phyloP scores from a whole-genome alignment of 1,284 basidiomycete genomes.

The Cutaneotrichosporon sp. region DNA sequence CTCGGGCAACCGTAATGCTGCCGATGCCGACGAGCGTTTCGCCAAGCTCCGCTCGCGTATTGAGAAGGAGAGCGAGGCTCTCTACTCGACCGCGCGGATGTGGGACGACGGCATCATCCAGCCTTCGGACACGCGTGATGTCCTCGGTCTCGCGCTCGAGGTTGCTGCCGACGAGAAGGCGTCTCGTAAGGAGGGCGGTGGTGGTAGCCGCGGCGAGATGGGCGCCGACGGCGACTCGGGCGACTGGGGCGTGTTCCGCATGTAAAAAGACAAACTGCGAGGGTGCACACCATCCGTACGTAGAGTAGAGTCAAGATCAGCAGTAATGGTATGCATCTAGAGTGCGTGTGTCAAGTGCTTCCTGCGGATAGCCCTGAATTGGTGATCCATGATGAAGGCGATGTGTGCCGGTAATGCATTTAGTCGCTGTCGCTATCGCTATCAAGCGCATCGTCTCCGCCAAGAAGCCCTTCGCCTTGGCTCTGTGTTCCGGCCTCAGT shows the following conservation, averaged over 20 bases:
- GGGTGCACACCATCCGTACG: neutral
- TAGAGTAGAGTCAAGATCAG: neutral
- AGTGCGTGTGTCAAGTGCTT: neutral
- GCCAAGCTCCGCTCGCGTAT: constrained; percentile 69
- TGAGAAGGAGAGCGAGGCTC: constrained; percentile 77
- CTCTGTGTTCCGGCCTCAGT: neutral
- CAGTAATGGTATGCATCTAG: constrained; percentile 7
- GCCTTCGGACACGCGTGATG: constrained; percentile 85
- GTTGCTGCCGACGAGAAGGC: constrained; percentile 60
- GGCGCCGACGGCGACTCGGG: constrained; percentile 72
- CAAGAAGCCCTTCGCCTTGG: neutral
- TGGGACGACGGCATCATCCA: constrained; percentile 96
- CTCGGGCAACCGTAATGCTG: constrained; percentile 33
- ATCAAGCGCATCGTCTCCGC: constrained; percentile 2
- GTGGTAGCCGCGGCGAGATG: constrained; percentile 50
- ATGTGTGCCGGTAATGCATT: neutral
- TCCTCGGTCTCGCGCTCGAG: constrained; percentile 78
- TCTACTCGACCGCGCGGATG: constrained; percentile 82
- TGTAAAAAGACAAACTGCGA: constrained; percentile 58
- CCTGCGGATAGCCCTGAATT: no score
- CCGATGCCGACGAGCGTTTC: constrained; percentile 37
- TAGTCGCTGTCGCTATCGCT: constrained; percentile 4
- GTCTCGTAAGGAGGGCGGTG: constrained; percentile 47
- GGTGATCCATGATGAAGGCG: no score
- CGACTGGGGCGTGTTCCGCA: constrained; percentile 84